These are phyloP conservation scores for Axilococcus clingmanii DNA, from an alignment of 139 green algal species.

Conservation along the genomic window DNA sequence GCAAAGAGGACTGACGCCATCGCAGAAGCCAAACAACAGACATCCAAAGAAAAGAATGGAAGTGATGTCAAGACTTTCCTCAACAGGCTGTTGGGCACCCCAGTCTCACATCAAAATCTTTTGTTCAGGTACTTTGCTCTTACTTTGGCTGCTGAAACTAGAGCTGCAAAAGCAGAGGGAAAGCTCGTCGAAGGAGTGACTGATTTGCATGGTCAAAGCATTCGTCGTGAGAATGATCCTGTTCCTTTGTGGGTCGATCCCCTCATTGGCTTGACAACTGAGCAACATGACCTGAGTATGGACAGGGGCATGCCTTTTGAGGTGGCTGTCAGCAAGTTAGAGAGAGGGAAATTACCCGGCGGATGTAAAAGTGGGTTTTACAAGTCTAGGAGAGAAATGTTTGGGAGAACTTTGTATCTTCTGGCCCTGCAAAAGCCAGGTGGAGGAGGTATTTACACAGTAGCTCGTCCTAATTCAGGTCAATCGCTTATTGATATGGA, in stretches of 20 bases:
- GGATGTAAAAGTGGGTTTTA: conserved; percentile 5
- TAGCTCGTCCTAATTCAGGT: conserved; percentile 60
- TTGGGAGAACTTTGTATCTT: conserved; percentile 17
- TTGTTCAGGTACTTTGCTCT: conserved; percentile 74
- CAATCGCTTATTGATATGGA: conserved; percentile 72
- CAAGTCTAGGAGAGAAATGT: background rate
- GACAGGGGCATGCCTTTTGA: conserved; percentile 59
- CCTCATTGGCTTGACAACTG: conserved; percentile 39
- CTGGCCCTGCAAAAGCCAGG: conserved; percentile 44
- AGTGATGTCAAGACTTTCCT: conserved; percentile 66
- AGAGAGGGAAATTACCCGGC: conserved; percentile 25
- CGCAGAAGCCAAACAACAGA: conserved; percentile 25
- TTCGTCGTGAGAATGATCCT: conserved; percentile 11
- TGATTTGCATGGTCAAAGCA: conserved; percentile 37
- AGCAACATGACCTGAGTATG: conserved; percentile 42
- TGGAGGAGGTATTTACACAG: conserved; percentile 32
- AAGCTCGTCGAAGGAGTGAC: conserved; percentile 51
- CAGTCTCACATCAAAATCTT: conserved; percentile 62
- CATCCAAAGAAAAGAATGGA: background rate
- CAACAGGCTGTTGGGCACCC: conserved; percentile 74
- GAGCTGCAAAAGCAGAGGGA: conserved; percentile 42
- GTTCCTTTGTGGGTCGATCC: conserved; percentile 42
- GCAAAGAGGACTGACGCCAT: conserved; percentile 30
- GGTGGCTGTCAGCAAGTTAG: conserved; percentile 27
- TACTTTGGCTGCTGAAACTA: conserved; percentile 57